Evolutionary conservation across 768 basidiomycete species (phyloP).

Genomic region (Dacryopinax primogenitus): DNA sequence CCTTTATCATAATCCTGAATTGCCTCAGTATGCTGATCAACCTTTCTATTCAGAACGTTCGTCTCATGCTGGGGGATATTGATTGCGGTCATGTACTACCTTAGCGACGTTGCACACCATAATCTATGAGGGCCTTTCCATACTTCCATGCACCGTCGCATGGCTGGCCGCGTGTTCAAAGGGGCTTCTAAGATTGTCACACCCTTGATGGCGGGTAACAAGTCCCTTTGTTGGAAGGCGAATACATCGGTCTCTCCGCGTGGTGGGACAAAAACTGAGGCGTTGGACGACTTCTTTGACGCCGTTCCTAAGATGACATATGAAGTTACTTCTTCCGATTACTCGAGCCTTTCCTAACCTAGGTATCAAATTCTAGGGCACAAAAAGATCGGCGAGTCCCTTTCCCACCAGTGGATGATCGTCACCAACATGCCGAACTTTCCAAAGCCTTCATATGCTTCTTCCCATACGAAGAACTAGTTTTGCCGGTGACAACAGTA

Average conservation of each 20-base stretch:
- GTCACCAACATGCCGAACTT: background rate
- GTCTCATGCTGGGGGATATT: background rate
- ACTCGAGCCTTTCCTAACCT: background rate
- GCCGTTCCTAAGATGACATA: background rate
- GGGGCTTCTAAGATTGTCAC: too few relatives aligned
- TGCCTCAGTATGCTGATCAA: background rate
- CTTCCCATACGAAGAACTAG: background rate
- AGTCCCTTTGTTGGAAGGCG: too few relatives aligned
- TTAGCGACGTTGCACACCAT: background rate
- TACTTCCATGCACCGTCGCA: too few relatives aligned
- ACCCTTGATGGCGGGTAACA: too few relatives aligned
- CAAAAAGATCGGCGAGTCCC: too few relatives aligned
- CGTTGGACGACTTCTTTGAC: background rate
- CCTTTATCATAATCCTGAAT: background rate
- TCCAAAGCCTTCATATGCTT: background rate
- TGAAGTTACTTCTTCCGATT: conserved; percentile 1
- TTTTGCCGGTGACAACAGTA: background rate
- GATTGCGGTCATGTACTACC: background rate
- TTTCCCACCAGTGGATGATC: background rate
- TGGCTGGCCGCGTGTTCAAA: too few relatives aligned
- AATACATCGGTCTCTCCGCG: background rate
- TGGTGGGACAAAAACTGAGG: background rate
- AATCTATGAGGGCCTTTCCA: background rate
- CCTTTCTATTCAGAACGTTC: background rate
- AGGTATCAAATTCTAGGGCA: too few relatives aligned